Evolutionary conservation across 371 early-diverging fungal genomes (phyloP), one percentile per base, ranked within the genome.

Genomic region (Syncephalastrum contaminatum): DNA sequence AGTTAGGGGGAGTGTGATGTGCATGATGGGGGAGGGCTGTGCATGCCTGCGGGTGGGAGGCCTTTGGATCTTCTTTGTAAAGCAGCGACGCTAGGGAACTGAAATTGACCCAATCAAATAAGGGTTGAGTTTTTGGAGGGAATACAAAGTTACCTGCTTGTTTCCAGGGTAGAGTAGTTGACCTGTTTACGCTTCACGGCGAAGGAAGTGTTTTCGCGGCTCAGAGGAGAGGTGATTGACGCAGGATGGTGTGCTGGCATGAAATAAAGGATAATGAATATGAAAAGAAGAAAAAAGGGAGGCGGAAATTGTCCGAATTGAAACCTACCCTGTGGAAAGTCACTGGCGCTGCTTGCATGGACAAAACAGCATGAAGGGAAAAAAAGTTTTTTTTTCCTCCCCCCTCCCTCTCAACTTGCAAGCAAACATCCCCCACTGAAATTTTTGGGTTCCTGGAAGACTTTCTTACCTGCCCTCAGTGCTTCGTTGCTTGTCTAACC

Each of bases 131-230:
- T 21, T 19, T 58, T 46, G 21, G 18, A 20, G n/a, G 15, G 24
- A 24, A 10, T 24, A 54, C 20, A 18, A 13, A 21, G 30, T 49
- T 48, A 60, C 50, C 60, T 63, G 41, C 60, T 49, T 43, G 57
- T 48, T 42, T 72, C 69, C 50, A 72, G 22, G 45, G 59, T 43
- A 56, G 63, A 56, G 27, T 63, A 69, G 43, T 72, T 72, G 53
- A 72, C 60, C 50, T 72, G 60, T 53, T 72, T 72, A 30, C 72
- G 54, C 47, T 72, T 72, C 6, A 72, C 62, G 36, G 48, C 53
- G 19, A 62, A 53, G 8, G 58, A 48, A 15, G 44, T 6, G 36
- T 30, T 30, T 30, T 6, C 36, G 36, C 36, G 36, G 12, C 36
- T 30, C 36, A 30, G 36, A 5, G 36, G 36, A 0, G 36, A 30